Base-by-base conservation (phyloP, 306 rosid genomes). In the Vigna angularis region DNA sequence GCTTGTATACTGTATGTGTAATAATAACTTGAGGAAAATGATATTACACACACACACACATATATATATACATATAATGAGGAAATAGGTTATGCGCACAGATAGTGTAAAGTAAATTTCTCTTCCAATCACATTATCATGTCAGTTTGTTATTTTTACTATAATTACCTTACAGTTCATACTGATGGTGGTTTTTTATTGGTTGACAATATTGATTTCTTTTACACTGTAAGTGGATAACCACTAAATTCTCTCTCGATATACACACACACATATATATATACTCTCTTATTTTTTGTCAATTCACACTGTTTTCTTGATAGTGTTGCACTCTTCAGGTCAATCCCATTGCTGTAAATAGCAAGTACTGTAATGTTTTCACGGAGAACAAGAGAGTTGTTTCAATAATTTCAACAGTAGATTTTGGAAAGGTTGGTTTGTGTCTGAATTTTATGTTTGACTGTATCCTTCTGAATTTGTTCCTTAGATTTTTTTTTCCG, bases 351-450 rank as follows among this genome's bases (percentile, higher is more conserved):
- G 98, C 98, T 79, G 97, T 95, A 56, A 95, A 95, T 85, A 95
- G 98, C 89, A 92, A 92, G 88, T 95, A 95, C 63, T 91, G 97
- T 83, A 95, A 95, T 82, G 98, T 95, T 50, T 95, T 91, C 93
- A 95, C 98, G 0, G 98, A 95, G 90, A 95, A 95, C 74, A 95
- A 89, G 90, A 93, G 98, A 84, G 91, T 76, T 52, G 90, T 95
- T 81, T 86, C 98, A 52, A 78, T 89, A 69, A 91, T 95, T 74
- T 92, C 96, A 55, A 89, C 97, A 16, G 85, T 51, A 4, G 88
- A 89, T 56, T 92, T 95, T 77, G 98, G 98, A 72, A 90, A 95
- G 98, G 98, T 95, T 85, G 63, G 87, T 78, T 75, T 71, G 38
- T 68, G 77, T 66, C 16, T 38, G n/a, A 69, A 58, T 65, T 28